Evolutionary conservation across 164 flowering plant genomes (phyloP), one percentile per base, ranked within the genome.

Genomic region (Buxus sempervirens): DNA sequence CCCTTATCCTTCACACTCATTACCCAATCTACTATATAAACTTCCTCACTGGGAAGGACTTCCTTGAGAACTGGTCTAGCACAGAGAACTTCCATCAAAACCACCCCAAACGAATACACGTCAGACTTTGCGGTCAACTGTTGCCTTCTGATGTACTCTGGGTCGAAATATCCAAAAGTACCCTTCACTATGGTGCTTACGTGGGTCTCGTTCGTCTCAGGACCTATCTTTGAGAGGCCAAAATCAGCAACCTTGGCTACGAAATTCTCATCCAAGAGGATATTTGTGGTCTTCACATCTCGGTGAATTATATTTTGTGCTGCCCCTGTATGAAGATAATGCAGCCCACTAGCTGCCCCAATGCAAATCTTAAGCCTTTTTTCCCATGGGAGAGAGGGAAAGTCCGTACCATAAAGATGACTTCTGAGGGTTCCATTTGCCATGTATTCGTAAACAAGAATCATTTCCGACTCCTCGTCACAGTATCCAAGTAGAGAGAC

Each of bases 301-400:
- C 78, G 62, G 48, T 75, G 78, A 58, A 75, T 71, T 15, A 75
- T 71, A 62, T 69, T 60, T 36, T 73, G 72, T 21, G 76, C 60
- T 58, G 76, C 72, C 4, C 71, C 74, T 3, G 72, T 71, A 72
- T 75, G 78, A 32, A 75, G 78, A 54, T 71, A 75, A 68, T 71
- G 75, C 38, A 75, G 65, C 13, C 78, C 78, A 60, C 72, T 75
- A 26, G 78, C 78, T 20, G 78, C 74, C 53, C 75, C 78, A 60
- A 75, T 75, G 62, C 75, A 75, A 27, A 75, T 64, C 54, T 71
- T 69, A 27, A 75, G 72, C 66, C 78, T 75, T 51, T 75, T 75
- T 69, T 67, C 71, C 78, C 78, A 75, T 16, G 70, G 71, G 68
- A 75, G 62, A 64, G 72, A 51, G 18, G 78, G 78, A 26, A 75